Evolutionary conservation across 371 early-diverging fungal genomes (phyloP).

Genomic region (Mortierella sp.): DNA sequence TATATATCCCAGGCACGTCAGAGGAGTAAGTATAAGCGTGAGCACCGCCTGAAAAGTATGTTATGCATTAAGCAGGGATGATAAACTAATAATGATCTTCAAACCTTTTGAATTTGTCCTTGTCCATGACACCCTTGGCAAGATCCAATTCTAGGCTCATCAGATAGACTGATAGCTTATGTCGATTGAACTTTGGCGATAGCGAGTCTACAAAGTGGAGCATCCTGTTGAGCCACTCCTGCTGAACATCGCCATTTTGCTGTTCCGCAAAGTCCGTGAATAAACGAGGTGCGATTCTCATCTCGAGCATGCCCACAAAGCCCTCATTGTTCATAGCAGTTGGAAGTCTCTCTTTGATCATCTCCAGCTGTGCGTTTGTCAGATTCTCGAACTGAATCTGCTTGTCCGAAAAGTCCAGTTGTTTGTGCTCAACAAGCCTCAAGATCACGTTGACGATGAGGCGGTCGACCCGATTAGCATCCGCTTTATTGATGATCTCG

Average conservation of each 20-base stretch:
- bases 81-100: not conserved
- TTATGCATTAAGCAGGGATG: too few relatives aligned
- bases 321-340: conserved; percentile 26
- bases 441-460: conserved; percentile 20
- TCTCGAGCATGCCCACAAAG: conserved; percentile 39
- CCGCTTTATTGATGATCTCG: conserved; percentile 9
- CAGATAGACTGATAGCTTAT: conserved; percentile 36
- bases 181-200: conserved; percentile 40
- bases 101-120: conserved; percentile 38
- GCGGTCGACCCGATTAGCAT: conserved; percentile 8
- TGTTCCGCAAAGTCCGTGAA: conserved; percentile 5
- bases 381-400: not conserved
- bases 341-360: conserved; percentile 11
- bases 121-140: conserved; percentile 14
- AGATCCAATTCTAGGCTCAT: conserved; percentile 42
- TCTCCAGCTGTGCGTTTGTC: conserved; percentile 29
- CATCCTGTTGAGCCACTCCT: conserved; percentile 44
- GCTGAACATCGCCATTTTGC: not conserved
- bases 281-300: conserved; percentile 17
- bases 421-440: conserved; percentile 8
- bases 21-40: not conserved
- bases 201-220: conserved; percentile 26
- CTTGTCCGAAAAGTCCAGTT: conserved; percentile 15
- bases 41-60: too few relatives aligned
- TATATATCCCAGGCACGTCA: too few relatives aligned